phyloP scores from a whole-genome alignment of 805 yeast genomes.

The Metschnikowia anglica region DNA sequence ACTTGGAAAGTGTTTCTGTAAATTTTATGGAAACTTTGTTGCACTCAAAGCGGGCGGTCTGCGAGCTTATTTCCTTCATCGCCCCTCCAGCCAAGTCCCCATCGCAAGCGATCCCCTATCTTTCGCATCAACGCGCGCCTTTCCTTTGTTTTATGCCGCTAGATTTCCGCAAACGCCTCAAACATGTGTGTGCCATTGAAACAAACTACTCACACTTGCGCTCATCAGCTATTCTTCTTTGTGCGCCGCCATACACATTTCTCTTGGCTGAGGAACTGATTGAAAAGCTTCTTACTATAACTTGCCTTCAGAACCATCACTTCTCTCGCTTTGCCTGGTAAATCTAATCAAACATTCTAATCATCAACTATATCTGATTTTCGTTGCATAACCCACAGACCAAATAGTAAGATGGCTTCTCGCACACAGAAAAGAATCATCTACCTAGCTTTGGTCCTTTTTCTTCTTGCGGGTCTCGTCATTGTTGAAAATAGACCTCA shows the following conservation, averaged over 20 bases:
- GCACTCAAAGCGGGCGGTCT: too few species aligned
- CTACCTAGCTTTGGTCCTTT: conserved; percentile 12
- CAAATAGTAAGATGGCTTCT: conserved; percentile 13
- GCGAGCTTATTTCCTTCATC: too few species aligned
- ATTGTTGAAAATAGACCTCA: conserved; percentile 20
- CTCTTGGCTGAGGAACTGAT: not conserved
- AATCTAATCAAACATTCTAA: not conserved
- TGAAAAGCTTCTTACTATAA: not conserved
- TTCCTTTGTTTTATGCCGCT: too few species aligned
- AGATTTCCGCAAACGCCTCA: too few species aligned
- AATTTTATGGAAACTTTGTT: too few species aligned
- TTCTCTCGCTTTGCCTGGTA: too few species aligned
- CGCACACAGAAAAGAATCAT: conserved; percentile 15
- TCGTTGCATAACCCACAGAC: not conserved
- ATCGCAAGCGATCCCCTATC: too few species aligned
- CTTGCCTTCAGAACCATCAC: too few species aligned
- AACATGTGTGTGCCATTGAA: too few species aligned
- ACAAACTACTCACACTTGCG: not conserved
- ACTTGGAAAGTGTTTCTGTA: too few species aligned
- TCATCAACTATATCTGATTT: not conserved
- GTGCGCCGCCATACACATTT: not conserved
- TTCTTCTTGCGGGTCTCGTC: conserved; percentile 19
- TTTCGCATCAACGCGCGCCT: too few species aligned
- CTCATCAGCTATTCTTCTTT: not conserved
- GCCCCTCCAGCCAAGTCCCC: too few species aligned